Percentiles rank a stretch among this genome's conserved stretches.
Conservation (phyloP, 2,329 filamentous ascomycete genomes). For the Exserohilum rostratum region DNA sequence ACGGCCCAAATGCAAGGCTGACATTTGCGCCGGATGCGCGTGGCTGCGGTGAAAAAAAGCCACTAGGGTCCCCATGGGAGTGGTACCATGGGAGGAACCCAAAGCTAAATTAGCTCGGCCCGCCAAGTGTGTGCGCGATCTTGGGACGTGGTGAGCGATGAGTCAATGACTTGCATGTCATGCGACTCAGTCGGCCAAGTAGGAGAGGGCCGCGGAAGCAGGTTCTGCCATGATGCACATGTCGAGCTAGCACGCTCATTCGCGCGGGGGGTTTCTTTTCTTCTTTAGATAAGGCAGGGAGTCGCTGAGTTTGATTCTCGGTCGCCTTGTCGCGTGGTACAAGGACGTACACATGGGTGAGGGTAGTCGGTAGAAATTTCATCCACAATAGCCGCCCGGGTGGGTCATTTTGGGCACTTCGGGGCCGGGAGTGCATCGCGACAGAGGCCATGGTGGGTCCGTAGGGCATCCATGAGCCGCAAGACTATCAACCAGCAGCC, state of each 20-base stretch:
- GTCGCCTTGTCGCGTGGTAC: slow-evolving; percentile 9
- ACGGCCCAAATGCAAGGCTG: neutral
- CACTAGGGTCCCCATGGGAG: slow-evolving; percentile 4
- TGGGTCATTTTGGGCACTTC: slow-evolving; percentile 30
- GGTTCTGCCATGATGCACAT: neutral
- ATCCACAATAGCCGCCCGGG: slow-evolving; percentile 30
- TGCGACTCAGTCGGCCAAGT: neutral
- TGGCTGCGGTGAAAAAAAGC: slow-evolving; percentile 1
- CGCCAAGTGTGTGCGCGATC: neutral
- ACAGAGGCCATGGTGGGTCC: slow-evolving; percentile 30
- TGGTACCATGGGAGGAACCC: neutral
- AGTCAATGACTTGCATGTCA: slow-evolving; percentile 2
- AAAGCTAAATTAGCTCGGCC: neutral
- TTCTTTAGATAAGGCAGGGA: neutral
- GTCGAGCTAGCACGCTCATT: neutral
- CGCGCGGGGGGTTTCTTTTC: neutral
- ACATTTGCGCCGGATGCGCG: neutral
- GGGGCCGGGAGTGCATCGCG: slow-evolving; percentile 20
- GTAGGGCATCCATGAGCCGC: slow-evolving; percentile 38
- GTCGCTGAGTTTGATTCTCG: neutral
- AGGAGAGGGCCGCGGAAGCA: neutral
- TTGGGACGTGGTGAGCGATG: neutral
- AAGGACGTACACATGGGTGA: neutral
- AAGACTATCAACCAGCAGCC: slow-evolving; percentile 26
- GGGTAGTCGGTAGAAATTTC: slow-evolving; percentile 2